A percentile compares a stretch with the other conserved stretches of the same genome.
Evolutionary conservation across 345 rosid species (phyloP).

Genomic region (Citrus inodora): DNA sequence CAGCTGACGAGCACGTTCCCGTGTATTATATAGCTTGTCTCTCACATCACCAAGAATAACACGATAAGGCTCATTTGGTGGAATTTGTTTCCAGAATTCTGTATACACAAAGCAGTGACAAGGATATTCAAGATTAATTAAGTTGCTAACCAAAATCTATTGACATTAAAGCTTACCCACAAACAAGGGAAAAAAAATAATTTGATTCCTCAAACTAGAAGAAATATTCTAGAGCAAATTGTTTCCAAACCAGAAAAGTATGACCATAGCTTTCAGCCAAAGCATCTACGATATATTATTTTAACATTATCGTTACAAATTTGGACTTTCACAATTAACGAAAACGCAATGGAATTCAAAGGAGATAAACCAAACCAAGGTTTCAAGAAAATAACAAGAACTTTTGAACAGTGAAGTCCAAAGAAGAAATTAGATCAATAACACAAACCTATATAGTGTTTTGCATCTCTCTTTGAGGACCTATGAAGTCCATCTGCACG

Average conservation of each 20-base stretch:
- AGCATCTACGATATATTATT: neutral
- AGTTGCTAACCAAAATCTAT: neutral
- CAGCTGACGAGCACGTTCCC: conserved; percentile 88
- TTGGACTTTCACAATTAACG: neutral
- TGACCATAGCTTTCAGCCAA: neutral
- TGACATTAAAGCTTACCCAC: neutral
- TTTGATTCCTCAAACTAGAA: neutral
- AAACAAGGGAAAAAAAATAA: neutral
- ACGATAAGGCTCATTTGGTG: conserved; percentile 87
- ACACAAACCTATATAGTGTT: conserved; percentile 84
- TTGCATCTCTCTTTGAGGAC: conserved; percentile 72
- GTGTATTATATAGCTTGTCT: conserved; percentile 86
- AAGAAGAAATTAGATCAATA: neutral
- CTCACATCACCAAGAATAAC: conserved; percentile 92
- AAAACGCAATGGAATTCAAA: neutral
- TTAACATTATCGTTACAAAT: neutral
- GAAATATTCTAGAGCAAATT: neutral
- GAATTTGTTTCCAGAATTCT: conserved; percentile 97
- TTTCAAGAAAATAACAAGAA: neutral
- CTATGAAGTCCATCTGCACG: conserved; percentile 78
- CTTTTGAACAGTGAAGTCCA: neutral
- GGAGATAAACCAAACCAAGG: neutral
- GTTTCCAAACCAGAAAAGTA: neutral
- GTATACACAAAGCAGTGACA: conserved; percentile 22
- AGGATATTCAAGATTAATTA: neutral